Base-by-base conservation (phyloP, 2,329 filamentous ascomycete species). In the Didymella arachidicola region DNA sequence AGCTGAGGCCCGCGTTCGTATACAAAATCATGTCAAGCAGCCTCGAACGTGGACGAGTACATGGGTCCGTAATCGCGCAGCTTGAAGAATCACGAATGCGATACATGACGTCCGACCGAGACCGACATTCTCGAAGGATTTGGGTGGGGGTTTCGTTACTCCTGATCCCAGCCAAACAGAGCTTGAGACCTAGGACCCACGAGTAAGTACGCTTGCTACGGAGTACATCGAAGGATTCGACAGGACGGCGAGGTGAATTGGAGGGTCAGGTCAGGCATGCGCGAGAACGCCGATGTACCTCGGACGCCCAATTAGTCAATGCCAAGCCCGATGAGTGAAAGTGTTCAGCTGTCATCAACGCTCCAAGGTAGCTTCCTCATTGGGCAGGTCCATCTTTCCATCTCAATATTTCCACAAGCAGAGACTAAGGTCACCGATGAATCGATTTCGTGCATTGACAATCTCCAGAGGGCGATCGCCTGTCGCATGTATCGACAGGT, bases 81-180 rank as follows among this genome's bases (percentile, higher is more conserved):
- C 19, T 11, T 7, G 25, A 47, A 7, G 19, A 44, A 2, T 47
- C 45, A 38, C 29, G 19, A 53, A 48, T 27, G 26, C n/a, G 42
- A 44, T 49, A 19, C n/a, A 50, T 59, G 56, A 59, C 50, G 50
- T 59, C 32, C 39, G 25, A 25, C 8, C 19, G 14, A 34, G 29
- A 29, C n/a, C 19, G 12, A 34, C 8, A 46, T 34, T 14, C 38
- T 39, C 30, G 49, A 53, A 53, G 50, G 56, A 49, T 50, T 19
- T 3, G 30, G 16, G 45, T 59, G 56, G 56, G 49, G 49, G 56
- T 53, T 45, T 45, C 50, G 26, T 27, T 34, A 29, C 44, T 53
- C 14, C 30, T 16, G 14, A 41, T 27, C 26, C 22, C 45, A 6
- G 39, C 39, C 38, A 41, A 53, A 41, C 16, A 34, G 3, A 39